These are phyloP conservation scores for Scenedesmus sp. DNA, from an alignment of 163 green algal genomes.

Conservation along the genomic window DNA sequence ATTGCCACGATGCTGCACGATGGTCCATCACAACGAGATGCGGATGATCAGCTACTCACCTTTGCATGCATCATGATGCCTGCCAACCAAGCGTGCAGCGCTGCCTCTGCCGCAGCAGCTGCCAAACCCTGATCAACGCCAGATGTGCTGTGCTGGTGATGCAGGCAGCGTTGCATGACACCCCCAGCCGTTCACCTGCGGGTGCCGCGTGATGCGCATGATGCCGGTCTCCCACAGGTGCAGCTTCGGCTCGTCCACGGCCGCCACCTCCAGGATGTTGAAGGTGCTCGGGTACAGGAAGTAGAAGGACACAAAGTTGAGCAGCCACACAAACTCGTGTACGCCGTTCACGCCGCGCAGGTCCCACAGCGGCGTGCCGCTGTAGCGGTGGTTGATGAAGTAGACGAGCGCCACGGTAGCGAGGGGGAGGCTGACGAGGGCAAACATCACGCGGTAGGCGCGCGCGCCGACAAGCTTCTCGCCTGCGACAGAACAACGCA, in stretches of 20 bases:
- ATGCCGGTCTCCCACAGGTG: slow-evolving; percentile 99
- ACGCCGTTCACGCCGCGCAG: slow-evolving; percentile 83
- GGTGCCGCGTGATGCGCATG: slow-evolving; percentile 96
- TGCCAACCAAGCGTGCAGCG: slow-evolving; percentile 98
- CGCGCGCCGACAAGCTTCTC: slow-evolving; percentile 91
- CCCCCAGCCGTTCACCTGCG: slow-evolving; percentile 69
- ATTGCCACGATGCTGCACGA: no score
- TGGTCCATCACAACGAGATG: no score
- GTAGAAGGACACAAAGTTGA: slow-evolving; percentile 98
- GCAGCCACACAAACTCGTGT: slow-evolving; percentile 87
- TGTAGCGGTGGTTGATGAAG: slow-evolving; percentile 97
- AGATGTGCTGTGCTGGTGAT: no score
- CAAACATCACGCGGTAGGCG: slow-evolving; percentile 96
- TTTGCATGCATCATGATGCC: slow-evolving; percentile 95
- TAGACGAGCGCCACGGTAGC: slow-evolving; percentile 92
- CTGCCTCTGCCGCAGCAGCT: slow-evolving; percentile 90
- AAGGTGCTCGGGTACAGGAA: slow-evolving; percentile 99
- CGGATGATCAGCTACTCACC: background rate
- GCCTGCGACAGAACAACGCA: slow-evolving; percentile 57
- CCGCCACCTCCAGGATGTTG: slow-evolving; percentile 98
- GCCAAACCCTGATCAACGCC: no score
- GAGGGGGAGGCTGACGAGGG: slow-evolving; percentile 88
- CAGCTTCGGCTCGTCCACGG: slow-evolving; percentile 93
- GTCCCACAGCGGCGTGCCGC: slow-evolving; percentile 89
- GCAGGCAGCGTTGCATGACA: no score